Percentiles rank a stretch among this genome's conserved stretches.
phyloP scores from a whole-genome alignment of 345 rosid species.

The Arabis alpina region DNA sequence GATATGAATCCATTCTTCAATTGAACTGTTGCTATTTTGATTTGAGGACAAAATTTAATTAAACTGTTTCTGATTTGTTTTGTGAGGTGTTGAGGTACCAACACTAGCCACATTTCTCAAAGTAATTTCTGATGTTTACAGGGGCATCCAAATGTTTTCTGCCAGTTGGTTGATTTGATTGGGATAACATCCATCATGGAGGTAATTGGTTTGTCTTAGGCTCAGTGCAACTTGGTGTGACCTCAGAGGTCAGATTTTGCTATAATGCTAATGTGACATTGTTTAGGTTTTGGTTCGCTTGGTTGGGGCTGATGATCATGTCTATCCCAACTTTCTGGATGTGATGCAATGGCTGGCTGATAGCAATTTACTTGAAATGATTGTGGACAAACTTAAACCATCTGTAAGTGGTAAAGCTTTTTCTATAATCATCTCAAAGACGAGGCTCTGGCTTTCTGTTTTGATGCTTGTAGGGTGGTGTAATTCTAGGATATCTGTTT shows the following conservation, averaged over 20 bases:
- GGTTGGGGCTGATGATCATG: conserved; percentile 96
- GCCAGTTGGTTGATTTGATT: conserved; percentile 91
- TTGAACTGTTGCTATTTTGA: neutral
- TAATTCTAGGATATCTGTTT: conserved; percentile 23
- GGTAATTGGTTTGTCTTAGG: conserved; percentile 51
- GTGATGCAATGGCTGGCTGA: conserved; percentile 99
- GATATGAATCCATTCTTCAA: neutral
- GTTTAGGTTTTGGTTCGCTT: conserved; percentile 91
- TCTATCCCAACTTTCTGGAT: conserved; percentile 92
- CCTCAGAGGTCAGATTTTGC: conserved; percentile 26
- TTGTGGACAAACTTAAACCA: conserved; percentile 89
- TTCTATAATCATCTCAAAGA: conserved; percentile 12
- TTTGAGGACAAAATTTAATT: neutral
- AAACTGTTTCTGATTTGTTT: neutral
- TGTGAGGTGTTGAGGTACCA: conserved; percentile 14
- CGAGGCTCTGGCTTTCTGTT: conserved; percentile 10
- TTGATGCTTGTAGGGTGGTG: conserved; percentile 25
- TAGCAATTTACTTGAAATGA: conserved; percentile 89
- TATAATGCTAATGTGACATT: conserved; percentile 2
- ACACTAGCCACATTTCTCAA: conserved; percentile 29
- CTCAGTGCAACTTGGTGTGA: conserved; percentile 28
- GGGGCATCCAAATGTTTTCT: conserved; percentile 89
- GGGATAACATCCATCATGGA: conserved; percentile 99
- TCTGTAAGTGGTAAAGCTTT: conserved; percentile 60
- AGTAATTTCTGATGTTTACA: conserved; percentile 46